These are phyloP conservation scores for Drechslerella dactyloides DNA, from an alignment of 2,329 filamentous ascomycete genomes.

Conservation along the genomic window DNA sequence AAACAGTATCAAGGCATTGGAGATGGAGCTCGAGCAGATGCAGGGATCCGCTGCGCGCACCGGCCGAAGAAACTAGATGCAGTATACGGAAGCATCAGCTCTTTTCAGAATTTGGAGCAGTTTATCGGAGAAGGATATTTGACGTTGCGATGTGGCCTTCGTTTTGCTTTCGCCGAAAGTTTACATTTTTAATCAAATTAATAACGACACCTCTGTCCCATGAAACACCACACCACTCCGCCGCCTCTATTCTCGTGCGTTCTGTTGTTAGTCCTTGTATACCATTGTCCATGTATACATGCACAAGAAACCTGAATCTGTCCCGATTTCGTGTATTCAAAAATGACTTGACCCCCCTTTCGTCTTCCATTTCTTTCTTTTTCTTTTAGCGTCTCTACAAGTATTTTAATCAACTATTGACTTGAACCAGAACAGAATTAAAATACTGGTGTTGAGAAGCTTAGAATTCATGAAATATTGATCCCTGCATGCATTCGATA, in stretches of 20 bases:
- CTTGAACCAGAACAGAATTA: slow-evolving; percentile 30
- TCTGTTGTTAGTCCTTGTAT: slow-evolving; percentile 16
- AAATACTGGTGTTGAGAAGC: slow-evolving; percentile 25
- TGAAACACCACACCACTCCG: slow-evolving; percentile 16
- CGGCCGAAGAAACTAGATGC: slow-evolving; percentile 80
- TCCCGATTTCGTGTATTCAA: slow-evolving; percentile 42
- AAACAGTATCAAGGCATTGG: slow-evolving; percentile 78
- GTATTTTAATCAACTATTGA: slow-evolving; percentile 51
- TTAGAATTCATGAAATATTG: too few relatives aligned
- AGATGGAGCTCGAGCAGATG: slow-evolving; percentile 90
- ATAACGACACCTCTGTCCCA: slow-evolving; percentile 27
- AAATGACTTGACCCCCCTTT: slow-evolving; percentile 33
- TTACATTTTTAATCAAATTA: slow-evolving; percentile 40
- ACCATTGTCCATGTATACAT: slow-evolving; percentile 9
- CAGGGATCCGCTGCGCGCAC: slow-evolving; percentile 89
- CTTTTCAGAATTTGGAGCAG: slow-evolving; percentile 29
- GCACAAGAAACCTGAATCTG: slow-evolving; percentile 16
- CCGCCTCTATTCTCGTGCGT: slow-evolving; percentile 28
- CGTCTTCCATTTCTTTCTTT: slow-evolving; percentile 13
- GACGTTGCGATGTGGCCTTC: slow-evolving; percentile 24
- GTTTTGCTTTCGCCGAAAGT: slow-evolving; percentile 25
- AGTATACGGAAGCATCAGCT: neutral
- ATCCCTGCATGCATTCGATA: too few relatives aligned
- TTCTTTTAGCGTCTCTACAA: slow-evolving; percentile 51
- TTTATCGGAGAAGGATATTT: slow-evolving; percentile 37